Conservation (phyloP, 495 filamentous ascomycete genomes). For the Trichocladium uniseriatum region DNA sequence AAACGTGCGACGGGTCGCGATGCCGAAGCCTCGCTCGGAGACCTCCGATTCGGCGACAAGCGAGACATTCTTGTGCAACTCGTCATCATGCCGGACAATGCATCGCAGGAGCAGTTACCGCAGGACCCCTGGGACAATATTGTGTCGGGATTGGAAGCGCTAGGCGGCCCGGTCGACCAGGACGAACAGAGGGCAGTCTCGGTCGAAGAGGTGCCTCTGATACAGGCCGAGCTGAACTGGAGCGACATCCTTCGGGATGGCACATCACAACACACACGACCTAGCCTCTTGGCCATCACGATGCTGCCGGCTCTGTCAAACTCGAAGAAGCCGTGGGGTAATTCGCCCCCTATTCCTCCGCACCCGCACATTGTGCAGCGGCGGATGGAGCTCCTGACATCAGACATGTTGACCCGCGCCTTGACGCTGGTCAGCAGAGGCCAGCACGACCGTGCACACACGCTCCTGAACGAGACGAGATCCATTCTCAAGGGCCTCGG, state of each 20-base stretch:
- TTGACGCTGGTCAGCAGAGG: constrained; percentile 84
- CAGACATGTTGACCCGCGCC: constrained; percentile 93
- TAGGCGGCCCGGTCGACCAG: constrained; percentile 81
- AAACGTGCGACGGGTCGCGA: constrained; percentile 96
- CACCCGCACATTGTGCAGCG: constrained; percentile 94
- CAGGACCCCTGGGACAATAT: constrained; percentile 97
- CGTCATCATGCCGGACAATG: constrained; percentile 81
- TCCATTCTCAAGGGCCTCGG: constrained; percentile 93
- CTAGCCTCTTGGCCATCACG: constrained; percentile 91
- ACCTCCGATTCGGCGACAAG: constrained; percentile 95
- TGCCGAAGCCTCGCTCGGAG: constrained; percentile 85
- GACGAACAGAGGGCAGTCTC: constrained; percentile 78
- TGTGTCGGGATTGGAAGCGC: constrained; percentile 87
- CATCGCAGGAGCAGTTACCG: constrained; percentile 75
- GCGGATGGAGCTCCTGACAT: constrained; percentile 95
- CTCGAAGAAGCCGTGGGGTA: constrained; percentile 51
- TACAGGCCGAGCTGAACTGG: constrained; percentile 91
- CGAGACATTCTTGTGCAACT: constrained; percentile 94
- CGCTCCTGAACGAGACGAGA: constrained; percentile 82
- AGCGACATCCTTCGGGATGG: constrained; percentile 92
- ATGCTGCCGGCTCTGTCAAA: constrained; percentile 74
- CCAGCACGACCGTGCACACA: constrained; percentile 87
- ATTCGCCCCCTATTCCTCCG: constrained; percentile 84
- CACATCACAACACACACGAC: constrained; percentile 75
- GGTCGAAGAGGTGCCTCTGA: constrained; percentile 89